phyloP scores from a whole-genome alignment of 768 basidiomycete genomes.

The Leccinum uliginosum region DNA sequence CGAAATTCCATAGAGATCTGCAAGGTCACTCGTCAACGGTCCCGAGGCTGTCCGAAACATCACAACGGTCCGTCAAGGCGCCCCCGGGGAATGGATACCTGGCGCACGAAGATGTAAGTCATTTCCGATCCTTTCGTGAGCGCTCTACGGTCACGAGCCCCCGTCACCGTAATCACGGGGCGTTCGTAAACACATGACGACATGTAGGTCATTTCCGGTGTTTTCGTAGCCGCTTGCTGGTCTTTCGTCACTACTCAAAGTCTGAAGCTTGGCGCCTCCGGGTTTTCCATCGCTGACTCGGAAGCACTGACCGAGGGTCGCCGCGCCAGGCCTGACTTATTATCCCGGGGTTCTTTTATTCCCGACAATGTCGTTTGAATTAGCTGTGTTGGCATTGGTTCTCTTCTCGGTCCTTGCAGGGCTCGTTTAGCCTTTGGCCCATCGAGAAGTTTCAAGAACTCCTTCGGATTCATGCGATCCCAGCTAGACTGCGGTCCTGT shows the following conservation, averaged over 20 bases:
- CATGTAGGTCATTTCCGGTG: background rate
- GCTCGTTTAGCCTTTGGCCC: background rate
- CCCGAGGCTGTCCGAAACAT: background rate
- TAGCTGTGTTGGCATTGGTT: background rate
- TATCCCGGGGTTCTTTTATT: background rate
- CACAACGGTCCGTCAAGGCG: background rate
- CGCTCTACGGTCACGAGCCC: background rate
- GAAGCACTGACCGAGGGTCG: background rate
- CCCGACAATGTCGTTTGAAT: background rate
- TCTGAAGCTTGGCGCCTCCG: background rate
- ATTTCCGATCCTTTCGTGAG: background rate
- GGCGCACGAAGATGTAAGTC: background rate
- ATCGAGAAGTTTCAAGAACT: background rate
- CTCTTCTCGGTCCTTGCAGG: background rate
- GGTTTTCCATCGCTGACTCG: background rate
- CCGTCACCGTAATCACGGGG: background rate
- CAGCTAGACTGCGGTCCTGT: constrained; percentile 14
- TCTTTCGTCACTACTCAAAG: background rate
- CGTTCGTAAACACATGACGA: background rate
- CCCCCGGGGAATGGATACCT: background rate
- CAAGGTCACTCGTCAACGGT: background rate
- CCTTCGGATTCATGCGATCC: constrained; percentile 5
- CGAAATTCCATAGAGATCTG: background rate
- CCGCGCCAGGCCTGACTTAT: background rate
- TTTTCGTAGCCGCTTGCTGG: background rate